Evolutionary conservation across 208 protist species (phyloP).

Genomic region (Spongospora subterranea): DNA sequence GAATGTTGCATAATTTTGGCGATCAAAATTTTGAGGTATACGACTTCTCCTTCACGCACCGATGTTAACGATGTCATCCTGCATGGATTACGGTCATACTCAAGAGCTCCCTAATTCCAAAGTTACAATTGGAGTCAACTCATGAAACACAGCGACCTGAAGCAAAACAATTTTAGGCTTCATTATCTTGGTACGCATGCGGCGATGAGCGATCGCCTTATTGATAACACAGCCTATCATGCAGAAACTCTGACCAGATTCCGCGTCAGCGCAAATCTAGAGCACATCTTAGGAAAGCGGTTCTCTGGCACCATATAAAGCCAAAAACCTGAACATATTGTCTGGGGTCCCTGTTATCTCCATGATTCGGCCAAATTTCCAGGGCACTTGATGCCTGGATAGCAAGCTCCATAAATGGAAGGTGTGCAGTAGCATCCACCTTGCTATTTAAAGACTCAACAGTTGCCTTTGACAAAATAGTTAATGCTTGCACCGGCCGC

Average conservation of each 20-base stretch:
- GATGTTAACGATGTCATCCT: not conserved
- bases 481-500: no score
- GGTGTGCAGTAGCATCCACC: not conserved
- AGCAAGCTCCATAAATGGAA: not conserved
- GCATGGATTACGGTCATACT: constrained; percentile 38
- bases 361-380: not conserved
- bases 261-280: not conserved
- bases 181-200: not conserved
- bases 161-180: constrained; percentile 39
- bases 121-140: not conserved
- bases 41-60: not conserved
- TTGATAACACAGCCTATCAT: not conserved
- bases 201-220: not conserved
- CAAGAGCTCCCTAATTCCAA: not conserved
- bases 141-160: not conserved
- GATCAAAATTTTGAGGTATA: constrained; percentile 1
- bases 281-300: not conserved
- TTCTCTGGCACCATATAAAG: not conserved
- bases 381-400: not conserved
- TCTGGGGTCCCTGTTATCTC: not conserved
- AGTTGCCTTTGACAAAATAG: no score
- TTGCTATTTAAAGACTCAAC: no score
- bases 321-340: not conserved
- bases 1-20: constrained; percentile 1
- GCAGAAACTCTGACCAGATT: not conserved